These are phyloP conservation scores for Phylloporus sp. DNA, from an alignment of 768 basidiomycete genomes.

Conservation along the genomic window DNA sequence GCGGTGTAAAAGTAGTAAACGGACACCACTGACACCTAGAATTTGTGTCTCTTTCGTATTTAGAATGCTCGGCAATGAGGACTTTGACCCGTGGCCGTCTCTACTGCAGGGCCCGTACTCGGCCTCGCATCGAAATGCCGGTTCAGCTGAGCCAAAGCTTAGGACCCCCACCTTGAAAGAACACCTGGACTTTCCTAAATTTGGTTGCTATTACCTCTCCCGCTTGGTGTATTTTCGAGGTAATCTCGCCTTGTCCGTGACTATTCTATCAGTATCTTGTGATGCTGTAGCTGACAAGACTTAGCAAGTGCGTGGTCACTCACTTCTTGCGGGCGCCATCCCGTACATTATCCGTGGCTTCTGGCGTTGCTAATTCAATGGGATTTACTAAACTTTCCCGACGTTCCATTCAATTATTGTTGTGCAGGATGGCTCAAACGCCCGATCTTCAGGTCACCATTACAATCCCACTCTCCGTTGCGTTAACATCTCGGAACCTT, in stretches of 20 bases:
- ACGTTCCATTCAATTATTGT: slow-evolving; percentile 5
- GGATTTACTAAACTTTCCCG: not conserved
- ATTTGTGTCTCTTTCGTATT: slow-evolving; percentile 1
- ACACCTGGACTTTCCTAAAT: too few relatives aligned
- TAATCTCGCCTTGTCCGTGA: not conserved
- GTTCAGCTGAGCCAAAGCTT: not conserved
- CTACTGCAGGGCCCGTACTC: slow-evolving; percentile 5
- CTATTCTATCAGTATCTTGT: not conserved
- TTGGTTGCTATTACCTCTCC: not conserved
- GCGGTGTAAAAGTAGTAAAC: slow-evolving; percentile 8
- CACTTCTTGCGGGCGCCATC: not conserved
- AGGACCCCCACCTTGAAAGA: not conserved
- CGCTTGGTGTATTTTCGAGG: not conserved
- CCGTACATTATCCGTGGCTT: slow-evolving; percentile 11
- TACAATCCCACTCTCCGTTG: not conserved
- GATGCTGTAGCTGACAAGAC: slow-evolving; percentile 5
- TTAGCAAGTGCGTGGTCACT: not conserved
- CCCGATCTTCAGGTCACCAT: not conserved
- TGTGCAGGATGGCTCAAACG: slow-evolving; percentile 20
- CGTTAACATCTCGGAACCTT: not conserved
- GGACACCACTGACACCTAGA: slow-evolving; percentile 4
- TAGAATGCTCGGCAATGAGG: slow-evolving; percentile 2
- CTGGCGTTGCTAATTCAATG: not conserved
- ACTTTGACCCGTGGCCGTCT: slow-evolving; percentile 11
- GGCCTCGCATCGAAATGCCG: not conserved